phyloP scores from a whole-genome alignment of 2,329 filamentous ascomycete species.

The Sporothrix schenckii region DNA sequence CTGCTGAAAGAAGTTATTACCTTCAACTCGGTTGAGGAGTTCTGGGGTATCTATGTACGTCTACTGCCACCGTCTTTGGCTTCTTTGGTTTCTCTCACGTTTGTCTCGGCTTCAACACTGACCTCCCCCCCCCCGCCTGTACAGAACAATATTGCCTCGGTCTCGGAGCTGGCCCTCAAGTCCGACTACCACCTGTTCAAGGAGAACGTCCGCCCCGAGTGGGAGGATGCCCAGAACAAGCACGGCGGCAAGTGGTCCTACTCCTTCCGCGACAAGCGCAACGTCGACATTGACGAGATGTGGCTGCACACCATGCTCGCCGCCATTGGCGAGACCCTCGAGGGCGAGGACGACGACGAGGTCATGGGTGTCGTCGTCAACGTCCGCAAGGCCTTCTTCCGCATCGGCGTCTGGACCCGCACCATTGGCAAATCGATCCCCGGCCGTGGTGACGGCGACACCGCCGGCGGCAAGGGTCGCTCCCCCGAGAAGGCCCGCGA shows the following conservation, averaged over 20 bases:
- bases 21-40: slow-evolving; percentile 98
- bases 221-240: slow-evolving; percentile 99
- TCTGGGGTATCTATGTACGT: slow-evolving; percentile 98
- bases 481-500: slow-evolving; percentile 81
- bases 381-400: slow-evolving; percentile 96
- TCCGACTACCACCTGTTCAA: slow-evolving; percentile 99
- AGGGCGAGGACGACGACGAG: slow-evolving; percentile 91
- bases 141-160: slow-evolving; percentile 98
- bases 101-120: not conserved
- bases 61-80: not conserved
- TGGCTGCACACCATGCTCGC: slow-evolving; percentile 98
- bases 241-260: slow-evolving; percentile 99
- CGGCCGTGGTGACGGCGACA: slow-evolving; percentile 71
- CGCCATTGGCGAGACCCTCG: slow-evolving; percentile 95
- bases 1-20: slow-evolving; percentile 97
- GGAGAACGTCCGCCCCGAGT: slow-evolving; percentile 92
- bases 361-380: slow-evolving; percentile 99
- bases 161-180: slow-evolving; percentile 93
- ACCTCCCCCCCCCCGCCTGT: not conserved
- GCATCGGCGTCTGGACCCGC: slow-evolving; percentile 95
- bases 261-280: slow-evolving; percentile 94
- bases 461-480: slow-evolving; percentile 76
- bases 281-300: slow-evolving; percentile 86
- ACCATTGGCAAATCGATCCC: slow-evolving; percentile 85
- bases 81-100: slow-evolving; percentile 29